phyloP scores from a whole-genome alignment of 2,329 filamentous ascomycete genomes.

The Torrubiellomyces zombiae region DNA sequence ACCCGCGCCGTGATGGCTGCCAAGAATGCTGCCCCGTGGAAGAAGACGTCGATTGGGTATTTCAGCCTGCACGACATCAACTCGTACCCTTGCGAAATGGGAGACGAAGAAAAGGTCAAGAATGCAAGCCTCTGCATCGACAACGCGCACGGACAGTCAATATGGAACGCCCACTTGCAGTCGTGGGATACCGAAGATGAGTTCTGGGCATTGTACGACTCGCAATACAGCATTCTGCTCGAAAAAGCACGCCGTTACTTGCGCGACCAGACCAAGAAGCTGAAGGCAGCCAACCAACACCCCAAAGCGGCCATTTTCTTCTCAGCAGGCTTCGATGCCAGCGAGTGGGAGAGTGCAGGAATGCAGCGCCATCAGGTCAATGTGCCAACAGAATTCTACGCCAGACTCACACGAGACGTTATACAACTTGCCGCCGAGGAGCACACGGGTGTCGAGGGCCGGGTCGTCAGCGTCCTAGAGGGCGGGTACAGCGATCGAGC shows the following conservation, averaged over 20 bases:
- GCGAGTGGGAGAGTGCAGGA: conserved; percentile 76
- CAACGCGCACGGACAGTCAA: conserved; percentile 79
- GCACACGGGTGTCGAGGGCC: conserved; percentile 59
- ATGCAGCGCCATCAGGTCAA: conserved; percentile 97
- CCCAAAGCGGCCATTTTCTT: conserved; percentile 84
- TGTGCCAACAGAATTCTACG: conserved; percentile 93
- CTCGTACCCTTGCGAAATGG: conserved; percentile 88
- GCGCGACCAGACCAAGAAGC: conserved; percentile 49
- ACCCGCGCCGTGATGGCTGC: conserved; percentile 41
- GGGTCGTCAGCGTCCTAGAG: conserved; percentile 85
- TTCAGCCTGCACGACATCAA: conserved; percentile 98
- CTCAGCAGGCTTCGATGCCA: conserved; percentile 92
- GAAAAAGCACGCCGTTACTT: conserved; percentile 70
- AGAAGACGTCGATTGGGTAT: conserved; percentile 81
- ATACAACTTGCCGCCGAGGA: conserved; percentile 69
- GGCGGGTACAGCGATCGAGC: conserved; percentile 93
- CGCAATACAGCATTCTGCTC: conserved; percentile 58
- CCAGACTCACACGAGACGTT: conserved; percentile 73
- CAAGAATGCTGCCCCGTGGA: conserved; percentile 59
- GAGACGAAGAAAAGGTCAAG: conserved; percentile 84
- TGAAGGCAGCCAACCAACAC: conserved; percentile 39
- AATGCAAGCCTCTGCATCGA: conserved; percentile 91
- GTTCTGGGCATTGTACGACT: conserved; percentile 80
- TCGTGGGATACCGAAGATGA: conserved; percentile 68
- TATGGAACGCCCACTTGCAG: conserved; percentile 93